phyloP scores from a whole-genome alignment of 1,284 basidiomycete genomes.

The Apiotrichum brassicae region DNA sequence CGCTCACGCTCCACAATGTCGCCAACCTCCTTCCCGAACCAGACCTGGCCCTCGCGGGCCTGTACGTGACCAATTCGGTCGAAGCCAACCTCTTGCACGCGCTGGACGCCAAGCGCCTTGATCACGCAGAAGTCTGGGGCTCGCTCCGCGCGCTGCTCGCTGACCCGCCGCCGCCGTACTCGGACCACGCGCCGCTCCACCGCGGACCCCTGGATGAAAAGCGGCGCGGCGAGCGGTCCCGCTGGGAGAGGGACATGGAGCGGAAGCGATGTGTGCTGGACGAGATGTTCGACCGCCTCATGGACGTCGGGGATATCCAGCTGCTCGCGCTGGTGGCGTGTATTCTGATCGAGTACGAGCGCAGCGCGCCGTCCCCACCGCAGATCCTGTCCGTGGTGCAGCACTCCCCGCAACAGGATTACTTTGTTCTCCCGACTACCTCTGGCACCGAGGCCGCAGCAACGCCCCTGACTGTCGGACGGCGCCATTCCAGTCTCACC shows the following conservation, averaged over 20 bases:
- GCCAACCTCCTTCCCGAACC: conserved; percentile 53
- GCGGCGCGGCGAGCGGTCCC: conserved; percentile 20
- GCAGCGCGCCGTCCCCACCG: conserved; percentile 19
- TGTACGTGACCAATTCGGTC: conserved; percentile 54
- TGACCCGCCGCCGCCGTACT: conserved; percentile 37
- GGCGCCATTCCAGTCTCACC: conserved; percentile 3
- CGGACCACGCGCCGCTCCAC: conserved; percentile 14
- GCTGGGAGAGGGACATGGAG: conserved; percentile 37
- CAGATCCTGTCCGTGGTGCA: conserved; percentile 16
- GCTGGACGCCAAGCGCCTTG: conserved; percentile 55
- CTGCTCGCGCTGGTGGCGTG: conserved; percentile 72
- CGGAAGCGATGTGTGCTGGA: conserved; percentile 36
- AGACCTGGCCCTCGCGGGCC: conserved; percentile 58
- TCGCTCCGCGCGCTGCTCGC: conserved; percentile 54
- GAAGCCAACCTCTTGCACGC: conserved; percentile 59
- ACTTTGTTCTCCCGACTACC: conserved; percentile 34
- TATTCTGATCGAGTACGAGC: conserved; percentile 53
- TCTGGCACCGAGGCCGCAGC: background rate
- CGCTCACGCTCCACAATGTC: conserved; percentile 61
- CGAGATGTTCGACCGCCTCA: conserved; percentile 55
- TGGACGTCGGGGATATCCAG: conserved; percentile 64
- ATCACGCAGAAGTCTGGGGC: conserved; percentile 68
- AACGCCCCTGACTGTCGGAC: background rate
- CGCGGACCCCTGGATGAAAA: conserved; percentile 1
- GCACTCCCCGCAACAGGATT: conserved; percentile 40